Evolutionary conservation across 2,329 filamentous ascomycete genomes (phyloP).

Genomic region (Diaporthe nobilis): DNA sequence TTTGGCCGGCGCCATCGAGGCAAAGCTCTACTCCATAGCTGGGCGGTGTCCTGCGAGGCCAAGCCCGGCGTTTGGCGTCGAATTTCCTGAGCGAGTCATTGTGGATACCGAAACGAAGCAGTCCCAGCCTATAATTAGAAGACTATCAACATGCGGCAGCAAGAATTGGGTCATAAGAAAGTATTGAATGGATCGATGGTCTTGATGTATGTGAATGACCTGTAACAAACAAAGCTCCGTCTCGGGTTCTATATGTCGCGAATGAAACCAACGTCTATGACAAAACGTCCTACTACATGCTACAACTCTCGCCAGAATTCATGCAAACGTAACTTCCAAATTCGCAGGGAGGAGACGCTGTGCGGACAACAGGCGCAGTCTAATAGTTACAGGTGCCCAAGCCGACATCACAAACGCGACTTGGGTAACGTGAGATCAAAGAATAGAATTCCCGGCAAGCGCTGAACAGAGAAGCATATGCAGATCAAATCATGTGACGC

Average conservation of each 20-base stretch:
- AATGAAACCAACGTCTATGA: background rate
- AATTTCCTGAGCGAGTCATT: slow-evolving; percentile 18
- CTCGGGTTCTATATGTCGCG: background rate
- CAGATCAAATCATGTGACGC: background rate
- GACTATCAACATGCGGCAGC: background rate
- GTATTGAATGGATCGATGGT: background rate
- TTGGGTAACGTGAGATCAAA: background rate
- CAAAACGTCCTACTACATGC: background rate
- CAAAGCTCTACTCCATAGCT: background rate
- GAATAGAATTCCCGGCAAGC: background rate
- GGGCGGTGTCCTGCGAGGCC: background rate
- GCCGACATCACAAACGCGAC: background rate
- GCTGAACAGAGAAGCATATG: background rate
- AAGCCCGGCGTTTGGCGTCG: background rate
- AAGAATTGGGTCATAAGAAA: background rate
- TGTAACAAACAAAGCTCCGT: background rate
- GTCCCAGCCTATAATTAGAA: background rate
- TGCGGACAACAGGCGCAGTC: slow-evolving; percentile 1
- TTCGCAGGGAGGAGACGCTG: background rate
- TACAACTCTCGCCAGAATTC: background rate
- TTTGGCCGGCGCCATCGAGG: background rate
- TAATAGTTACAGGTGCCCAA: background rate
- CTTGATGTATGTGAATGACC: background rate
- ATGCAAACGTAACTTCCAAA: background rate
- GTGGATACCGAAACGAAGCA: background rate